Evolutionary conservation across 148 eudicot genomes (phyloP).

Genomic region (Silene uniflora): DNA sequence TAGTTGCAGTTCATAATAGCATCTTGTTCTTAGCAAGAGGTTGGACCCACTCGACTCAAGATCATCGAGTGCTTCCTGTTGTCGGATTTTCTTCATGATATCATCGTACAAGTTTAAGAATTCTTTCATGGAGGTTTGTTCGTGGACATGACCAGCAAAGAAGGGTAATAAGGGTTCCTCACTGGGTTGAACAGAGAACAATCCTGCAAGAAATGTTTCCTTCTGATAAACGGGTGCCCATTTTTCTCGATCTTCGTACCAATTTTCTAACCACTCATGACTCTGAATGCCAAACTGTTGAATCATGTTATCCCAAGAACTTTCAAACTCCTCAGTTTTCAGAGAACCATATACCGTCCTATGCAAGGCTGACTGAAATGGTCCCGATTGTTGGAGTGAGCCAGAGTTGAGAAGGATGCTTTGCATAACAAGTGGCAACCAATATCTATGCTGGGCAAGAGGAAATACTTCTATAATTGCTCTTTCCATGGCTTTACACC

Average conservation of each 20-base stretch:
- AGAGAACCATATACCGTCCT: slow-evolving; percentile 41
- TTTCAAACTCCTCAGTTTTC: slow-evolving; percentile 71
- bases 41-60: slow-evolving; percentile 43
- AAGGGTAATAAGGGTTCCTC: slow-evolving; percentile 31
- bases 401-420: slow-evolving; percentile 43
- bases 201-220: slow-evolving; percentile 62
- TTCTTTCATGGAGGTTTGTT: slow-evolving; percentile 48
- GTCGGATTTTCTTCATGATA: slow-evolving; percentile 35
- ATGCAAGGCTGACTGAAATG: slow-evolving; percentile 34
- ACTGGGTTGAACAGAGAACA: slow-evolving; percentile 31
- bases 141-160: slow-evolving; percentile 45
- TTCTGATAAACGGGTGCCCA: slow-evolving; percentile 75
- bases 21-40: slow-evolving; percentile 47
- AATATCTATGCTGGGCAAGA: slow-evolving; percentile 56
- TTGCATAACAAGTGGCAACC: slow-evolving; percentile 51
- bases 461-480: slow-evolving; percentile 76
- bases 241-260: slow-evolving; percentile 60
- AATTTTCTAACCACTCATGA: slow-evolving; percentile 41
- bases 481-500: slow-evolving; percentile 43
- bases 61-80: slow-evolving; percentile 56
- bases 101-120: slow-evolving; percentile 50
- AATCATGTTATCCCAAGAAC: slow-evolving; percentile 64
- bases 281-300: slow-evolving; percentile 48
- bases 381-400: slow-evolving; percentile 37
- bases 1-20: slow-evolving; percentile 59